phyloP scores from a whole-genome alignment of 768 basidiomycete genomes.

The Auricularia sp. region DNA sequence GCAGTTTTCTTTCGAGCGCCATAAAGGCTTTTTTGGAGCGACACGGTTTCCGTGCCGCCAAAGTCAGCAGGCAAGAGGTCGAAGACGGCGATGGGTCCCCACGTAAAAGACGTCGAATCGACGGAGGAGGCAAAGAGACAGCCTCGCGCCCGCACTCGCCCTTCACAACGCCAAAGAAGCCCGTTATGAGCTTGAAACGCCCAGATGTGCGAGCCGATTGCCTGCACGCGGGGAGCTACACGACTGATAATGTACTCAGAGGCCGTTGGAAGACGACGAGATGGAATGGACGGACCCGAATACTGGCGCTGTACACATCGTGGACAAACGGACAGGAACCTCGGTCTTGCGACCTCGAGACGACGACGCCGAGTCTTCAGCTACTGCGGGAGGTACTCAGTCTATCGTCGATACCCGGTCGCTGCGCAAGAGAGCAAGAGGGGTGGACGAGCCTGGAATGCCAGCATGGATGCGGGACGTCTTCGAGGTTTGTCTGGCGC shows the following conservation, averaged over 20 bases:
- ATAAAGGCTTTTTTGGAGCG: slow-evolving; percentile 53
- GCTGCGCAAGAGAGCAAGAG: slow-evolving; percentile 6
- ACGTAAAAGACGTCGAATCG: slow-evolving; percentile 34
- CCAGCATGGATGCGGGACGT: slow-evolving; percentile 60
- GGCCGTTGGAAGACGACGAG: slow-evolving; percentile 15
- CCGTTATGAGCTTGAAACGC: too few relatives aligned
- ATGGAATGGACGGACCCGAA: slow-evolving; percentile 53
- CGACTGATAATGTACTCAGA: too few relatives aligned
- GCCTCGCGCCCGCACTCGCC: background rate
- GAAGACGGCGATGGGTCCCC: slow-evolving; percentile 20
- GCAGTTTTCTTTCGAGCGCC: slow-evolving; percentile 44
- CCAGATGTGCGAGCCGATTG: too few relatives aligned
- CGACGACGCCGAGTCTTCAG: background rate
- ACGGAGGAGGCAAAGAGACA: background rate
- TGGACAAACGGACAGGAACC: slow-evolving; percentile 63
- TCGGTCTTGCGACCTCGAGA: slow-evolving; percentile 21
- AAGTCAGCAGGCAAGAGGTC: slow-evolving; percentile 7
- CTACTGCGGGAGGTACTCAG: background rate
- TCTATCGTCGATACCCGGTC: slow-evolving; percentile 5
- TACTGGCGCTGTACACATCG: slow-evolving; percentile 46
- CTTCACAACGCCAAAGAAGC: background rate
- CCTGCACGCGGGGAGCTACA: too few relatives aligned
- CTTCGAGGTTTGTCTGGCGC: slow-evolving; percentile 32
- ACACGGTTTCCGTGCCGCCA: slow-evolving; percentile 43
- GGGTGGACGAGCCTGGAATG: slow-evolving; percentile 14